Evolutionary conservation across 768 basidiomycete species (phyloP), one percentile per base, ranked within the genome.

Genomic region (Phanerodontia chrysosporium): DNA sequence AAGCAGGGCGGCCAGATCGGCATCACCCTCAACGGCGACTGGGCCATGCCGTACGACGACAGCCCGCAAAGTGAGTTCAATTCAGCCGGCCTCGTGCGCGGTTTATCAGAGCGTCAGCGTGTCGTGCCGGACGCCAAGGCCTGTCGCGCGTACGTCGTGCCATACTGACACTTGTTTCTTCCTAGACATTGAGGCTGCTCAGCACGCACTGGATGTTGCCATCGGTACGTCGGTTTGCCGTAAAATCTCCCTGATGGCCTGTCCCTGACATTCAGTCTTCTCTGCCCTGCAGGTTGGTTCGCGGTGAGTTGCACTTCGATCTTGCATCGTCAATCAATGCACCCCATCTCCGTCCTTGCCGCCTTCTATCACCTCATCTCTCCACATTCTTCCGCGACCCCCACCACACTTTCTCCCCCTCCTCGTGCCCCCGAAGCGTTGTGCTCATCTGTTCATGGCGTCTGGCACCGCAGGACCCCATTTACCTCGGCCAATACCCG

Each of bases 21-120:
- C n/a, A 89, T 92, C 66, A 90, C 89, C 0, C 75, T 90, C 51
- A 90, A 90, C 64, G 87, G 89, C 18, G 87, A 89, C 69, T 89
- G 85, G 86, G 78, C 81, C 35, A 83, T 86, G 71, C 89, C 90
- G 10, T 90, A 83, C 60, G 86, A 89, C 63, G 80, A 87, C 62
- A 78, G 71, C 45, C 83, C 81, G 9, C 83, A 85, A 67, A 90
- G 89, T 90, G 68, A 65, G 85, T 73, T 30, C 14, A 14, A 24
- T 59, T 49, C n/a, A 3, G 18, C 28, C 56, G 22, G 25, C 46
- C 46, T 46, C 56, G 48, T 46, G 46, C 29, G 29, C 55, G 42
- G 36, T 46, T 29, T 36, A 39, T 22, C 56, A 21, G 55, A 22
- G 42, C 42, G 18, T 46, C 18, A 36, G 53, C n/a, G 25, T 5